These are phyloP conservation scores for Xylaria sp. DNA, from an alignment of 2,329 filamentous ascomycete species.

Conservation along the genomic window DNA sequence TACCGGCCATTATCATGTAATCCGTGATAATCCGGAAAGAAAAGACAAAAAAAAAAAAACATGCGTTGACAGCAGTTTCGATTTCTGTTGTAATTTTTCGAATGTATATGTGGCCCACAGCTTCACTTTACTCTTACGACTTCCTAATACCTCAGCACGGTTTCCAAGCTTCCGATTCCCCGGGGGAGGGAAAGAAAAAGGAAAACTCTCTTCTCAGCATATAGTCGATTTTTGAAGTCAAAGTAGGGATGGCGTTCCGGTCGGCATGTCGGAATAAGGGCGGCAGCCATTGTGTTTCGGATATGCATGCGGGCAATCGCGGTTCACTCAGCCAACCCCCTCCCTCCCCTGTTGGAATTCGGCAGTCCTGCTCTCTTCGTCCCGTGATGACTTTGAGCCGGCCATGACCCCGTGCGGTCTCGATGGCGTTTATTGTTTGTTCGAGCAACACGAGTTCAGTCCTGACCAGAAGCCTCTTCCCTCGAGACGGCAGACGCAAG, in stretches of 20 bases:
- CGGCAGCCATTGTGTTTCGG: constrained; percentile 11
- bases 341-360: no score
- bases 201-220: constrained; percentile 35
- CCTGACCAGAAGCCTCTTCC: no score
- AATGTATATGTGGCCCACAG: constrained; percentile 30
- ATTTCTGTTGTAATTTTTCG: constrained; percentile 10
- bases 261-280: constrained; percentile 25
- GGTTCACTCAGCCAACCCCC: no score
- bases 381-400: no score
- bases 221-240: constrained; percentile 22
- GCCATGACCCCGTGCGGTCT: no score
- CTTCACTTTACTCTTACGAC: constrained; percentile 23
- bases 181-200: no score
- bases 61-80: not conserved
- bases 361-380: no score
- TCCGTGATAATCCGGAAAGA: constrained; percentile 1
- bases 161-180: constrained; percentile 16
- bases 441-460: no score
- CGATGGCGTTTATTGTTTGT: no score
- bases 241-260: constrained; percentile 29
- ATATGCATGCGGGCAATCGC: constrained; percentile 3
- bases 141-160: constrained; percentile 32
- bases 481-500: no score
- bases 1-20: constrained; percentile 71
- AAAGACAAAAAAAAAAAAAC: no score